Evolutionary conservation across 768 basidiomycete species (phyloP), one percentile per base, ranked within the genome.

Genomic region (Suillus ampliporus): DNA sequence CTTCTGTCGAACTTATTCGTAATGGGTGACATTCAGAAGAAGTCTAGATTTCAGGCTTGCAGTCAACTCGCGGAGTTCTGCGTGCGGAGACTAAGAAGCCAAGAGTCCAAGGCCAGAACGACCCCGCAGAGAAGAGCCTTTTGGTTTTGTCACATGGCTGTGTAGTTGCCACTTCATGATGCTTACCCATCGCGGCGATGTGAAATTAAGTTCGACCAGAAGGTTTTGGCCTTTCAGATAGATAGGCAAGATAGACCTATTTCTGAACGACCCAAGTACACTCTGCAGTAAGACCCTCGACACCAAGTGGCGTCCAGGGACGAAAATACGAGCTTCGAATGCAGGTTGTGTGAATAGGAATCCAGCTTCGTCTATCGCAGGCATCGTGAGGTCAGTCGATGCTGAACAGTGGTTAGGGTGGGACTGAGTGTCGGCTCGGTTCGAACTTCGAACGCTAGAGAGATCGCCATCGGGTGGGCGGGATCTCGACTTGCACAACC

Each of bases 1-100:
- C 35, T 44, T 28, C 47, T 48, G 19, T 44, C 34, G 26, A n/a
- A 58, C 67, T 60, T 38, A 43, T 58, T 60, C 62, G 60, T 62
- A 63, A 60, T n/a, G 62, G 61, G 31, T 52, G 54, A 35, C 43
- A 40, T 37, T 46, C 34, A 51, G 57, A 43, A 61, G 26, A 40
- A 28, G 28, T 17, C 21, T 26, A 21, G 7, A 23, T 21, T 46
- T 51, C 35, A 37, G 38, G 37, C 17, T 40, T 23, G 17, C 37
- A 23, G 53, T 56, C 35, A 56, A 56, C 38, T 56, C 38, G 38
- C 38, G 54, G 38, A 40, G 38, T 56, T 56, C 23, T 19, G 26
- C 54, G 23, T 51, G 50, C 31, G 54, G 19, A 17, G 35, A 37
- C 31, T 31, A 28, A 40, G 54, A 26, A 56, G 54, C 11, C 37